Evolutionary conservation across 306 rosid genomes (phyloP).

Genomic region (Begonia peltatifolia): DNA sequence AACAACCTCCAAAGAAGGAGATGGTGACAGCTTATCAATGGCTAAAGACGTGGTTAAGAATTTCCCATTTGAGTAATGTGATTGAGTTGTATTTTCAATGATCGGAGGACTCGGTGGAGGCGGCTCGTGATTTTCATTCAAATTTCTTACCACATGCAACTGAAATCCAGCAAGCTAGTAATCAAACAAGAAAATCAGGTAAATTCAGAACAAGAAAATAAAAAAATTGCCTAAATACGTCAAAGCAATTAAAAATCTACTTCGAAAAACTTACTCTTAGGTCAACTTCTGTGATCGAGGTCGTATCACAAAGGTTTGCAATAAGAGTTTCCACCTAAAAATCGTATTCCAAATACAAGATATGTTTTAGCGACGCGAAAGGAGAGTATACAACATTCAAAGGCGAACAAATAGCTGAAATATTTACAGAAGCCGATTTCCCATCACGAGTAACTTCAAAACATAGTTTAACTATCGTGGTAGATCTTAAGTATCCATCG

Average conservation of each 20-base stretch:
- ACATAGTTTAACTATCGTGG: no score
- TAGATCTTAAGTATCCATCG: no score
- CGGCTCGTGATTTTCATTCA: conserved; percentile 17
- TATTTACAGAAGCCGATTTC: no score
- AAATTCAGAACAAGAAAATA: background rate
- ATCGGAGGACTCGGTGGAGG: conserved; percentile 31
- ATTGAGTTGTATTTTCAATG: conserved; percentile 20
- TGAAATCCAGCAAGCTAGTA: conserved; percentile 62
- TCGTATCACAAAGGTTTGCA: conserved; percentile 51
- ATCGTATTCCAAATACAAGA: no score
- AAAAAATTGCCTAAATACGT: conserved; percentile 1
- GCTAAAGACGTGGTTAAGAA: conserved; percentile 47
- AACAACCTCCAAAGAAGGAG: conserved; percentile 24
- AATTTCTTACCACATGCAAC: conserved; percentile 42
- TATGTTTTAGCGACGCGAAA: no score
- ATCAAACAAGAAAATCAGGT: conserved; percentile 5
- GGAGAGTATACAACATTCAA: no score
- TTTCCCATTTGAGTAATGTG: conserved; percentile 30
- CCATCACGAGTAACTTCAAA: no score
- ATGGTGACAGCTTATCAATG: conserved; percentile 18
- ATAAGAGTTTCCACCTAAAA: conserved; percentile 64
- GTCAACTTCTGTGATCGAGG: conserved; percentile 53
- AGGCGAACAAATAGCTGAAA: no score
- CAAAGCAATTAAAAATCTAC: background rate
- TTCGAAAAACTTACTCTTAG: conserved; percentile 41